Evolutionary conservation across 768 basidiomycete genomes (phyloP).

Genomic region (Hericium rajendrae): DNA sequence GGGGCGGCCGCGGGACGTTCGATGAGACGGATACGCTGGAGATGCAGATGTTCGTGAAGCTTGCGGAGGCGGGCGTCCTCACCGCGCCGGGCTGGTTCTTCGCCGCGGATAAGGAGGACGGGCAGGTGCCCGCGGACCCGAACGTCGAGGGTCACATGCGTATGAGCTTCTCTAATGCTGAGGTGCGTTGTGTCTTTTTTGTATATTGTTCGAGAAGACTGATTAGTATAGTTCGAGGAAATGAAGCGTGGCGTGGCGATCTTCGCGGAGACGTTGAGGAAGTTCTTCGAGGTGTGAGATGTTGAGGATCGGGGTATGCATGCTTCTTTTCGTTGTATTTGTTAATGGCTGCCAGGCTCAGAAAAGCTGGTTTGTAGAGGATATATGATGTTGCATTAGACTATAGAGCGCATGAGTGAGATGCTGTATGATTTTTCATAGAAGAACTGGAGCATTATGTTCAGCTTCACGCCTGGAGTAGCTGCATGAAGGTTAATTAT

Average conservation of each 20-base stretch:
- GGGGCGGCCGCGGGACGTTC: constrained; percentile 14
- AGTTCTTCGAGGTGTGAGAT: constrained; percentile 2
- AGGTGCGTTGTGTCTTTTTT: constrained; percentile 26
- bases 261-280: constrained; percentile 5
- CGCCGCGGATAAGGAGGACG: constrained; percentile 20
- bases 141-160: constrained; percentile 41
- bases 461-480: too few species aligned
- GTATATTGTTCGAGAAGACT: background rate
- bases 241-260: constrained; percentile 13
- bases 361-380: background rate
- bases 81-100: constrained; percentile 54
- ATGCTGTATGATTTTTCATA: too few species aligned
- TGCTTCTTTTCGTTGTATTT: background rate
- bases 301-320: background rate
- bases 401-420: too few species aligned
- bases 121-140: constrained; percentile 10
- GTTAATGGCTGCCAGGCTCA: background rate
- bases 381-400: too few species aligned
- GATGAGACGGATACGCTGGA: constrained; percentile 35
- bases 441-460: too few species aligned
- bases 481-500: too few species aligned
- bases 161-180: constrained; percentile 44
- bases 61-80: constrained; percentile 55
- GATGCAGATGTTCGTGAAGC: constrained; percentile 46
- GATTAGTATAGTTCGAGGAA: constrained; percentile 4